Percentiles rank a stretch among this genome's conserved stretches.
Conservation (phyloP, 2,329 filamentous ascomycete genomes). For the Pseudomassariella vexata region DNA sequence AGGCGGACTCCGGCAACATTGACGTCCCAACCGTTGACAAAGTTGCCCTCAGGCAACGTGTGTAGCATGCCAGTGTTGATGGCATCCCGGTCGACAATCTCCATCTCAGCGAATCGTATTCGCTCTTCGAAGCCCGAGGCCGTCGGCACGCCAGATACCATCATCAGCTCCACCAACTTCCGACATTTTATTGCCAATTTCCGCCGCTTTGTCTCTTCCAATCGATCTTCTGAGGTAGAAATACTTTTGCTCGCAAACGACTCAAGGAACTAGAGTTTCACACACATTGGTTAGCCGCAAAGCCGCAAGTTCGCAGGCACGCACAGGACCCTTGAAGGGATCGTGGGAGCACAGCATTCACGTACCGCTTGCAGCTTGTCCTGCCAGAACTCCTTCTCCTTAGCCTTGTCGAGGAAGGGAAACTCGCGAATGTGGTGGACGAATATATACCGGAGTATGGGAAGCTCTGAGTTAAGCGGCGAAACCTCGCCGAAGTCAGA, state of each 20-base stretch:
- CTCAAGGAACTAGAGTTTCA: conserved; percentile 85
- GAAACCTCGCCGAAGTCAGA: conserved; percentile 90
- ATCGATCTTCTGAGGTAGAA: conserved; percentile 88
- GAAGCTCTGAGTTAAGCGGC: conserved; percentile 88
- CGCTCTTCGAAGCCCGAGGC: conserved; percentile 96
- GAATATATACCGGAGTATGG: conserved; percentile 92
- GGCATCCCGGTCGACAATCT: conserved; percentile 88
- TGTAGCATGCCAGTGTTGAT: conserved; percentile 85
- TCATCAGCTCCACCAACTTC: conserved; percentile 97
- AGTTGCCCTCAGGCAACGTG: conserved; percentile 84
- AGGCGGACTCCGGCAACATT: conserved; percentile 88
- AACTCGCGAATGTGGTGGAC: conserved; percentile 98
- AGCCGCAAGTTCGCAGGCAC: no score
- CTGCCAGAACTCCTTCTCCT: conserved; percentile 99
- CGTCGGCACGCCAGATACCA: conserved; percentile 95
- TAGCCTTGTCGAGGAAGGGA: conserved; percentile 92
- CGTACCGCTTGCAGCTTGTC: conserved; percentile 89
- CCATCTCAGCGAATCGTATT: conserved; percentile 93
- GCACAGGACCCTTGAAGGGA: no score
- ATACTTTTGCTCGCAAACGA: conserved; percentile 97
- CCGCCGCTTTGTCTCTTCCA: conserved; percentile 91
- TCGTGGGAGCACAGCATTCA: conserved; percentile 26
- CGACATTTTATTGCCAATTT: conserved; percentile 91
- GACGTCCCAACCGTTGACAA: conserved; percentile 93
- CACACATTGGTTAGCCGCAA: no score